Base-by-base conservation (phyloP, 441 rosid genomes). In the Gossypium aridum region DNA sequence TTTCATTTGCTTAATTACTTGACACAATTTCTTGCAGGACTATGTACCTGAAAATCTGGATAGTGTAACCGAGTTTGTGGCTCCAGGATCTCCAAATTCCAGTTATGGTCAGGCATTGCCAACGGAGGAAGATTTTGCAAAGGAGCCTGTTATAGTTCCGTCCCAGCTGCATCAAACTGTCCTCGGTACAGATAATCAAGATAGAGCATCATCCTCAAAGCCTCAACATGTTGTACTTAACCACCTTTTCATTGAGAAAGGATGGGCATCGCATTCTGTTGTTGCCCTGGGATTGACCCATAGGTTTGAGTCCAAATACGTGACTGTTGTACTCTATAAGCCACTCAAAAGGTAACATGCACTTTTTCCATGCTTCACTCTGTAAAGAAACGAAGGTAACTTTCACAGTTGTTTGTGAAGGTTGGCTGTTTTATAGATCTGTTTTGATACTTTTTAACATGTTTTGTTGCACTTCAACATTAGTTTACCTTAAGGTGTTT, bases 151-250 rank as follows among this genome's bases (percentile, higher is more conserved):
- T 0, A 63, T 64, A 1, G 89, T 88, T 72, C 99, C 99, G 57
- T 80, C 93, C 12, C 98, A 95, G 79, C 84, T 95, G 57, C 90
- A 80, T 68, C 84, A 87, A 73, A 87, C 92, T 2, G 88, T 92
- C 10, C 86, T 95, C 2, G 96, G 80, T 60, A 25, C 79, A 53
- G 88, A 81, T 13, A 82, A 77, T 39, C 60, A 83, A 62, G 89
- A 78, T 22, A 88, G 77, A 75, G 77, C 83, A 49, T 74, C 90
- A 45, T 80, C 88, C 23, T 78, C 88, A 8, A 88, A 84, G 85
- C 97, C 98, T n/a, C 93, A 84, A 26, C 99, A 93, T 51, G 97
- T 91, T 34, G 84, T 91, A 70, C 98, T 94, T 28, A 90, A 94
- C 83, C 99, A 94, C 74, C 86, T 95, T 54, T 90, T 87, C 75